phyloP scores from a whole-genome alignment of 208 protist genomes.

The Crithidia acanthocephali region DNA sequence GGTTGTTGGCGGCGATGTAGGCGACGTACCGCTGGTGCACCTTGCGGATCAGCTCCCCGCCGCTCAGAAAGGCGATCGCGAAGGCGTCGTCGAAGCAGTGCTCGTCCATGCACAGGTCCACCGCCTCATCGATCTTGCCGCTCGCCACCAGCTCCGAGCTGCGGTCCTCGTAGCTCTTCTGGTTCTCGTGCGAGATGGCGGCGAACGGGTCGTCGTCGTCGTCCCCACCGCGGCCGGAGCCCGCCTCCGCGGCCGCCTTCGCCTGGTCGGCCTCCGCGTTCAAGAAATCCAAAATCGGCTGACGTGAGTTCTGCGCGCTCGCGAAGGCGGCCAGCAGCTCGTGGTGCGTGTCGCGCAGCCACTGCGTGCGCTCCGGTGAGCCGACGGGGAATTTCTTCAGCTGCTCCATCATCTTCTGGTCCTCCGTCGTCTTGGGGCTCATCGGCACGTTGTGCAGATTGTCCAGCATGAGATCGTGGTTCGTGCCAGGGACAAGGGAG shows the following conservation, averaged over 20 bases:
- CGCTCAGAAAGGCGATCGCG: slow-evolving; percentile 69
- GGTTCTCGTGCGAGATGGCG: slow-evolving; percentile 56
- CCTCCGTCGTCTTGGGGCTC: slow-evolving; percentile 40
- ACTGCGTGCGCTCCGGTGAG: slow-evolving; percentile 60
- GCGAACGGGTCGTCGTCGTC: slow-evolving; percentile 73
- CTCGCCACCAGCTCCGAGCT: slow-evolving; percentile 58
- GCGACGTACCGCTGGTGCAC: slow-evolving; percentile 70
- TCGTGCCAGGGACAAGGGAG: slow-evolving; percentile 37
- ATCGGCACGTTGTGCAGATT: slow-evolving; percentile 24
- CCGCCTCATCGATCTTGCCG: slow-evolving; percentile 72
- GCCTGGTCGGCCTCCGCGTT: slow-evolving; percentile 8
- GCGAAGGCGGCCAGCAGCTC: slow-evolving; percentile 67
- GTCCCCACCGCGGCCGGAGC: slow-evolving; percentile 23
- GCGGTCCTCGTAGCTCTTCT: slow-evolving; percentile 70
- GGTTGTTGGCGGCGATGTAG: slow-evolving; percentile 37
- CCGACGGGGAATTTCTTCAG: slow-evolving; percentile 37
- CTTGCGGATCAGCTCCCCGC: slow-evolving; percentile 55
- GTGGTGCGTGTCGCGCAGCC: slow-evolving; percentile 56
- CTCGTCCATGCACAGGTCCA: slow-evolving; percentile 73
- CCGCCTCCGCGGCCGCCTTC: neutral
- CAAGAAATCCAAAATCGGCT: slow-evolving; percentile 75
- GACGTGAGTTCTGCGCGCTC: slow-evolving; percentile 50
- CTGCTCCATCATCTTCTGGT: slow-evolving; percentile 30
- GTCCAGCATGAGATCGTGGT: slow-evolving; percentile 41
- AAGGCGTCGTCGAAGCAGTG: slow-evolving; percentile 79